These are phyloP conservation scores for Solanum acaule DNA, from an alignment of 257 asterid species.

Conservation along the genomic window DNA sequence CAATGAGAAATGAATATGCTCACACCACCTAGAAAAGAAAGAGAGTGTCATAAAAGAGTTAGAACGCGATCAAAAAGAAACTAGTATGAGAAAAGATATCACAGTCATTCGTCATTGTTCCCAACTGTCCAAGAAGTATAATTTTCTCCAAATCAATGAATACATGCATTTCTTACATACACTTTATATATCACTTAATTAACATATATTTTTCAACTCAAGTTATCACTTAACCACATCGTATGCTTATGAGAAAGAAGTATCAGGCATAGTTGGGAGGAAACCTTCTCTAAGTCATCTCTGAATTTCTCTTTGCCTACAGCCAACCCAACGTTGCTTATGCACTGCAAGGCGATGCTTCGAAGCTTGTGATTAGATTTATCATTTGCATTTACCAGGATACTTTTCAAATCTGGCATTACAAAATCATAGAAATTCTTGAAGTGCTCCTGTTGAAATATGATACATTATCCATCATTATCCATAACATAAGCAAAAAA, in stretches of 20 bases:
- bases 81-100: too few species aligned
- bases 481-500: background rate
- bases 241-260: background rate
- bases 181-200: background rate
- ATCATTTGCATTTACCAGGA: background rate
- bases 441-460: background rate
- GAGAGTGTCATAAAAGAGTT: too few species aligned
- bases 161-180: background rate
- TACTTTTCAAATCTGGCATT: background rate
- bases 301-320: slow-evolving; percentile 80
- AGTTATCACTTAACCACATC: background rate
- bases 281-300: slow-evolving; percentile 82
- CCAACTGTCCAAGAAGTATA: background rate
- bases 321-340: slow-evolving; percentile 27
- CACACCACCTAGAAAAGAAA: too few species aligned
- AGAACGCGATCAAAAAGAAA: too few species aligned
- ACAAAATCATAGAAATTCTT: background rate
- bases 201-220: background rate
- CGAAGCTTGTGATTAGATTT: background rate
- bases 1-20: background rate
- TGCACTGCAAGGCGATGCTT: background rate
- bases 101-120: background rate
- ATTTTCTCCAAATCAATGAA: too few species aligned
- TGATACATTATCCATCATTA: background rate
- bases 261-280: background rate